Evolutionary conservation across 2,329 filamentous ascomycete species (phyloP).

Genomic region (Ascochyta fabae): DNA sequence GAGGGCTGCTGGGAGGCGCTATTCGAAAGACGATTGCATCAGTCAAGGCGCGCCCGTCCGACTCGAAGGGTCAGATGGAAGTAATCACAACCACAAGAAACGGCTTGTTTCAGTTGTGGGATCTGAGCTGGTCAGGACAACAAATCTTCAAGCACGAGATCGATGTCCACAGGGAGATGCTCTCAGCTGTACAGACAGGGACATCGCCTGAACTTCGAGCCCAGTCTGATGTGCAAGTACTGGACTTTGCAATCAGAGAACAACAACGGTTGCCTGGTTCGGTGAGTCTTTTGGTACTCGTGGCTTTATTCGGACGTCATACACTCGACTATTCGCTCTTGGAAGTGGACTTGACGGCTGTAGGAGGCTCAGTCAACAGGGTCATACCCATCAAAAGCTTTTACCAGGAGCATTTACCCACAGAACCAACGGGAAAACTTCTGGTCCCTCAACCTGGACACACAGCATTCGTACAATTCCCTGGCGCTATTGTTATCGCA

Average conservation of each 20-base stretch:
- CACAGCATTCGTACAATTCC: constrained; percentile 82
- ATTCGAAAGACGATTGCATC: constrained; percentile 81
- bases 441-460: constrained; percentile 80
- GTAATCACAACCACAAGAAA: constrained; percentile 79
- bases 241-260: constrained; percentile 77
- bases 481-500: constrained; percentile 76
- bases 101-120: constrained; percentile 84
- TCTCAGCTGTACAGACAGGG: constrained; percentile 65
- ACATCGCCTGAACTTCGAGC: constrained; percentile 56
- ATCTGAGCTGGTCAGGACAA: constrained; percentile 84
- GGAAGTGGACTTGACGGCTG: constrained; percentile 69
- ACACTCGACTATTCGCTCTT: constrained; percentile 72
- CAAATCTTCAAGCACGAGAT: constrained; percentile 75
- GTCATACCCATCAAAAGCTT: constrained; percentile 69
- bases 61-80: constrained; percentile 81
- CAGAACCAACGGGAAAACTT: constrained; percentile 57
- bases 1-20: constrained; percentile 73
- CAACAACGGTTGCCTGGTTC: constrained; percentile 43
- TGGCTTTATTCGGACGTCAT: constrained; percentile 37
- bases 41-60: constrained; percentile 74
- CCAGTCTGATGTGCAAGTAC: constrained; percentile 69
- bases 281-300: constrained; percentile 40
- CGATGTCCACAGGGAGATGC: constrained; percentile 71
- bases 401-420: constrained; percentile 49
- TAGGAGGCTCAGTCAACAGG: constrained; percentile 64